Evolutionary conservation across 116 monocot species (phyloP), one percentile per base, ranked within the genome.

Genomic region (Dioscorea cayenensis): DNA sequence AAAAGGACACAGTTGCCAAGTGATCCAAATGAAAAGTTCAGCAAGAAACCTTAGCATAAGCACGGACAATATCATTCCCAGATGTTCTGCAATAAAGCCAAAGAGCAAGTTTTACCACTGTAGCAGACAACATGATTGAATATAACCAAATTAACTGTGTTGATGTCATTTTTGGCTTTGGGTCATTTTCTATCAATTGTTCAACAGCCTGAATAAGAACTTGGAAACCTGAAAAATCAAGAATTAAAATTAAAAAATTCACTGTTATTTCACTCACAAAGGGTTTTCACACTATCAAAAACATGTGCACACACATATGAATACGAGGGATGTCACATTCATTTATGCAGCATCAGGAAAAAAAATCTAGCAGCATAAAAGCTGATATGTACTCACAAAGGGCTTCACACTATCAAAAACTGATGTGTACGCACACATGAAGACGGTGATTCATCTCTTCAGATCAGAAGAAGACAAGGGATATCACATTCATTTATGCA

Each of bases 51-150:
- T 97, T 89, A 25, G 97, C 97, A 70, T 90, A 97, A 21, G 93
- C 93, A 49, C 89, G 97, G 28, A 97, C 97, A 21, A 97, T 90
- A 69, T 84, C 81, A 72, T 97, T 93, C 8, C 90, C 86, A 2
- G 93, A 97, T 23, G 71, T 83, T 78, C 84, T 80, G 71, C 93
- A 97, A 65, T 88, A 97, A 18, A 93, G 76, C 97, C 97, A 97
- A 5, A 97, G 84, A 49, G 77, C 84, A 43, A 97, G 82, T 76
- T 97, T 97, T 32, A 97, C 97, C 0, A 59, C 79, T 37, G 93
- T 90, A 11, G 97, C 97, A 64, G 72, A 74, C 43, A 97, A 69
- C 93, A 90, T 97, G 63, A 97, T 97, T 12, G 89, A 73, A 76
- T 90, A 97, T 48, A 93, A 49, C 93, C 90, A 93, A 9, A 81